A percentile compares a stretch with the other conserved stretches of the same genome.
Evolutionary conservation across 2,329 filamentous ascomycete genomes (phyloP).

Genomic region (Fusarium equiseti): DNA sequence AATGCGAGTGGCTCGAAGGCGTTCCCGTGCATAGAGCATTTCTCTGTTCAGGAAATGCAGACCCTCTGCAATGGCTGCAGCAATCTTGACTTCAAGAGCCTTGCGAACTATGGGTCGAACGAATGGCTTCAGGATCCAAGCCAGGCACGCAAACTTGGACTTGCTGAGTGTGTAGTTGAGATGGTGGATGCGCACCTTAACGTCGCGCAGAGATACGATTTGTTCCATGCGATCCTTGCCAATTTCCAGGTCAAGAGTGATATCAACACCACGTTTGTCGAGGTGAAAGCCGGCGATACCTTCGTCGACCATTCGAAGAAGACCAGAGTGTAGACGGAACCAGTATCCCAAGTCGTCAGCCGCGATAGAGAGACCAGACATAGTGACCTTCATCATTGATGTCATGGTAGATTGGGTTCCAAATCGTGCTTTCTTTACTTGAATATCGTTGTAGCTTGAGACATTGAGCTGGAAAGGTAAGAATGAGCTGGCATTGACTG

Average conservation of each 20-base stretch:
- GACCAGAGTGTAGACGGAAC: constrained; percentile 80
- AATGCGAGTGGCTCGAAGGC: constrained; percentile 86
- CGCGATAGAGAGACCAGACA: constrained; percentile 85
- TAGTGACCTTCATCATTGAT: constrained; percentile 79
- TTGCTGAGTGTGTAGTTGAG: constrained; percentile 81
- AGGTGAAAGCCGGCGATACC: constrained; percentile 88
- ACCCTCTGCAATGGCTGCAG: constrained; percentile 75
- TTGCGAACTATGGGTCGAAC: constrained; percentile 84
- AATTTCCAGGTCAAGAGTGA: constrained; percentile 87
- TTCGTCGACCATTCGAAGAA: constrained; percentile 81
- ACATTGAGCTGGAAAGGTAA: constrained; percentile 85
- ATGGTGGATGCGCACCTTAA: constrained; percentile 87
- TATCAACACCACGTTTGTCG: constrained; percentile 87
- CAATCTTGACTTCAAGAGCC: constrained; percentile 82
- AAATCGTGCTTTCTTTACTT: constrained; percentile 79
- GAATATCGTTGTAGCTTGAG: constrained; percentile 86
- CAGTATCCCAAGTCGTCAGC: constrained; percentile 93
- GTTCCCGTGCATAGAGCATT: constrained; percentile 85
- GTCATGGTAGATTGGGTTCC: constrained; percentile 73
- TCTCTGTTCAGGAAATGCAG: constrained; percentile 85
- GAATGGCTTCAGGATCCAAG: constrained; percentile 87
- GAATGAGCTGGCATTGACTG: constrained; percentile 88
- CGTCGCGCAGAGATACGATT: constrained; percentile 80
- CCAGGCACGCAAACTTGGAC: constrained; percentile 80
- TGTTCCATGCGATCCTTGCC: constrained; percentile 82